Percentiles rank a stretch among this genome's conserved stretches.
Evolutionary conservation across 495 filamentous ascomycete species (phyloP).

Genomic region (Neurospora sp.): DNA sequence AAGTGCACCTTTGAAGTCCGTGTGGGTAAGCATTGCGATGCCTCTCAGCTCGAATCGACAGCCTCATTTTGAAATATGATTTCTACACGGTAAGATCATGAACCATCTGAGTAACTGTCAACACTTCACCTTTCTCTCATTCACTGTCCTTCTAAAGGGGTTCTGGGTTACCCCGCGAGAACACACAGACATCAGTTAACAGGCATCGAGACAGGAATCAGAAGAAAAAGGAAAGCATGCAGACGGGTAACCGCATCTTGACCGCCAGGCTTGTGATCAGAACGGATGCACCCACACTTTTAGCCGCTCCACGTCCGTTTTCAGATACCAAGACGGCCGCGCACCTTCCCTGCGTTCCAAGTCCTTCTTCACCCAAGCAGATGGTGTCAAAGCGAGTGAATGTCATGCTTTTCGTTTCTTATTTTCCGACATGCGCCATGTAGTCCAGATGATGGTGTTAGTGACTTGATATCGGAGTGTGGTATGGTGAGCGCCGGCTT

Average conservation of each 20-base stretch:
- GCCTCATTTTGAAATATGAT: neutral
- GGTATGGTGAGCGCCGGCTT: neutral
- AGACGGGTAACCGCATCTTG: constrained; percentile 10
- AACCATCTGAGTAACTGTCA: neutral
- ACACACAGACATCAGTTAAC: neutral
- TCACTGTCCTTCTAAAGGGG: neutral
- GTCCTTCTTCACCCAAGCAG: neutral
- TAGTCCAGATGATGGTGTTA: neutral
- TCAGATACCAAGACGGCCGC: neutral
- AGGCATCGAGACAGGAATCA: neutral
- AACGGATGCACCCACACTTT: neutral
- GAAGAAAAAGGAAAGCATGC: neutral
- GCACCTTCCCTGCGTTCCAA: neutral
- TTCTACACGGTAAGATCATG: neutral
- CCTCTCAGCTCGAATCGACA: neutral
- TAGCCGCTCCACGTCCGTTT: neutral
- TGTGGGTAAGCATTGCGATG: neutral
- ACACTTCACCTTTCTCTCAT: neutral
- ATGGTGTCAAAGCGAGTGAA: neutral
- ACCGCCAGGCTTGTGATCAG: constrained; percentile 6
- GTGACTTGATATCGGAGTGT: neutral
- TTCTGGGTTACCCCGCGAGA: neutral
- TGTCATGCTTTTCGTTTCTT: neutral
- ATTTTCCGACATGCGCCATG: neutral
- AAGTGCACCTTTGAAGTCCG: neutral